Percentiles rank a stretch among this genome's conserved stretches.
Evolutionary conservation across 2,329 filamentous ascomycete genomes (phyloP).

Genomic region (Neonectria hederae): DNA sequence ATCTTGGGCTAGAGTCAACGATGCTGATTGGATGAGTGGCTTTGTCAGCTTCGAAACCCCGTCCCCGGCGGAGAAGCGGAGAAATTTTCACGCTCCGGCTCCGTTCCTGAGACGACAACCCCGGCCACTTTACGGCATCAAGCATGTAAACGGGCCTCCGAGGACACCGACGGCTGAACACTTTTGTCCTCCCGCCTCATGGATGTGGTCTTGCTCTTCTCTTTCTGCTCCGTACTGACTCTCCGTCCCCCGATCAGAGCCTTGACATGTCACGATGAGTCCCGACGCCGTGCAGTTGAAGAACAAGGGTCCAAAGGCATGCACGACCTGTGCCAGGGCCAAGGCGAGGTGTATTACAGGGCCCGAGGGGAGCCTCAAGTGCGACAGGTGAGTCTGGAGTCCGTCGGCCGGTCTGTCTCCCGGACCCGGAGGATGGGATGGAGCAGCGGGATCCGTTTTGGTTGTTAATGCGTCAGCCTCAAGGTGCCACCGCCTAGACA

Average conservation of each 20-base stretch:
- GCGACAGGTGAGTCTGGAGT: constrained; percentile 54
- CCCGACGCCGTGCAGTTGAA: constrained; percentile 33
- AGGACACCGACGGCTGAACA: constrained; percentile 26
- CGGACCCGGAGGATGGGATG: background rate
- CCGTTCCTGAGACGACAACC: constrained; percentile 33
- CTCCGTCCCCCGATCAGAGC: constrained; percentile 19
- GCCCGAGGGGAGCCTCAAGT: constrained; percentile 51
- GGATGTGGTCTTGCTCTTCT: constrained; percentile 18
- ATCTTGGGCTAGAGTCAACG: background rate
- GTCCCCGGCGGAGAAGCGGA: constrained; percentile 42
- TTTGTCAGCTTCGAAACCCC: constrained; percentile 1
- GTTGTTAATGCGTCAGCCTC: background rate
- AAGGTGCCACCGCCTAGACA: constrained; percentile 60
- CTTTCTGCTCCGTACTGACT: constrained; percentile 32
- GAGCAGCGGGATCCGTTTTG: background rate
- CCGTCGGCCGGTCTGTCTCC: background rate
- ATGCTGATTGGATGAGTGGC: background rate
- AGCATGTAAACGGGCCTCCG: constrained; percentile 31
- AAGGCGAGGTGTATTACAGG: constrained; percentile 61
- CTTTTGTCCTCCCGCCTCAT: constrained; percentile 18
- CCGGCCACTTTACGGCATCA: constrained; percentile 27
- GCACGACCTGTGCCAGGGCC: constrained; percentile 61
- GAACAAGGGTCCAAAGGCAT: constrained; percentile 59
- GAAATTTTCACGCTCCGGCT: constrained; percentile 40
- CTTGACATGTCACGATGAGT: constrained; percentile 37